phyloP scores from a whole-genome alignment of 1,139 yeast species.

The Sugiyamaella xylanicola region DNA sequence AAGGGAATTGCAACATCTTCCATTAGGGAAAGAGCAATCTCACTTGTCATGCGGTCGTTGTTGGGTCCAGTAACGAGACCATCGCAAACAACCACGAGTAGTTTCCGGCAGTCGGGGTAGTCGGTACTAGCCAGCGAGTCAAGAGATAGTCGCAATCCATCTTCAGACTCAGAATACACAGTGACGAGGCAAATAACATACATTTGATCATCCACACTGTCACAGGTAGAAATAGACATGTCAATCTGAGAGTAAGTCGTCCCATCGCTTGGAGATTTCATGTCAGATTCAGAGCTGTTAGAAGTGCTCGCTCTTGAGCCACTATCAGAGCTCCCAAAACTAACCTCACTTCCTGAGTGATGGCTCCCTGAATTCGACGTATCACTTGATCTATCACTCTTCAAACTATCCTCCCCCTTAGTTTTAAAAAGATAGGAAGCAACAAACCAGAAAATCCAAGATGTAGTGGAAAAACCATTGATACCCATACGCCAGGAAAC shows the following conservation, averaged over 20 bases:
- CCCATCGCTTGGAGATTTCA: not conserved
- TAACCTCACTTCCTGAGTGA: not conserved
- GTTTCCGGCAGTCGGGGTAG: slow-evolving; percentile 38
- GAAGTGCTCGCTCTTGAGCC: not conserved
- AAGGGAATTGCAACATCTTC: slow-evolving; percentile 50
- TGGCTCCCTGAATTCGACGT: not conserved
- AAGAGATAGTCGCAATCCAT: slow-evolving; percentile 37
- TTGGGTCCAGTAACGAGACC: slow-evolving; percentile 38
- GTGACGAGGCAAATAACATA: slow-evolving; percentile 50
- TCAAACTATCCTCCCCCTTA: not conserved
- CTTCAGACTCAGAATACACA: slow-evolving; percentile 41
- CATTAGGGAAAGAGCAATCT: slow-evolving; percentile 53
- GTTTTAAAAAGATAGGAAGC: not conserved
- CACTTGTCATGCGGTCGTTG: slow-evolving; percentile 36
- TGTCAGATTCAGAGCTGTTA: not conserved
- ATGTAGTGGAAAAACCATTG: slow-evolving; percentile 11
- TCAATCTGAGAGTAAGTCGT: not conserved
- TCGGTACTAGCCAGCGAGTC: slow-evolving; percentile 38
- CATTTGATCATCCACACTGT: slow-evolving; percentile 34
- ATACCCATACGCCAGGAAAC: slow-evolving; percentile 34
- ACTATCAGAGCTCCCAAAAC: not conserved
- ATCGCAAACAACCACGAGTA: slow-evolving; percentile 41
- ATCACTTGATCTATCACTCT: not conserved
- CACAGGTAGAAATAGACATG: slow-evolving; percentile 1
- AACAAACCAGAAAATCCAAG: slow-evolving; percentile 5